These are phyloP conservation scores for Termitomyces sp. DNA, from an alignment of 768 basidiomycete genomes.

Conservation along the genomic window DNA sequence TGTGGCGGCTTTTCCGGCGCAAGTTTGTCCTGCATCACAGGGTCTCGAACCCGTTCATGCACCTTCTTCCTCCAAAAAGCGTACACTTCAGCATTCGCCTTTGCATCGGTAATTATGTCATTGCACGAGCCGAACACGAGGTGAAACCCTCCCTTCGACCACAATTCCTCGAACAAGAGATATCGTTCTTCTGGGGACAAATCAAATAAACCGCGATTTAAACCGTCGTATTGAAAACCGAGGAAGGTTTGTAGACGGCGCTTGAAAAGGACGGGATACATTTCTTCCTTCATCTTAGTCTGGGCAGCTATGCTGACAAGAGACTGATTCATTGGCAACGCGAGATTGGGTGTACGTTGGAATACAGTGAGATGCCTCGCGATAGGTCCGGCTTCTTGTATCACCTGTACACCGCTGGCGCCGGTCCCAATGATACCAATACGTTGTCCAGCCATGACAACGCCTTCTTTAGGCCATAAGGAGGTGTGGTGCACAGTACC, in stretches of 20 bases:
- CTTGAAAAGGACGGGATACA: neutral
- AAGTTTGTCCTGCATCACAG: slow-evolving; percentile 13
- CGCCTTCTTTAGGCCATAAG: slow-evolving; percentile 17
- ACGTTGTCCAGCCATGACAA: slow-evolving; percentile 18
- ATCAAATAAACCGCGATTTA: slow-evolving; percentile 8
- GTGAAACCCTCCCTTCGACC: slow-evolving; percentile 6
- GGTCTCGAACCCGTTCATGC: slow-evolving; percentile 2
- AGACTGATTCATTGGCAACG: slow-evolving; percentile 17
- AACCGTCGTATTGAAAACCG: slow-evolving; percentile 11
- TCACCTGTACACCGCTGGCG: slow-evolving; percentile 20
- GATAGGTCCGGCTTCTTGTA: slow-evolving; percentile 17
- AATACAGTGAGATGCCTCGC: slow-evolving; percentile 20
- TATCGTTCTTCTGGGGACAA: slow-evolving; percentile 16
- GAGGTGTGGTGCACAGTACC: slow-evolving; percentile 16
- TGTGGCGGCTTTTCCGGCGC: slow-evolving; percentile 11
- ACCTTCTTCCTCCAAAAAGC: neutral
- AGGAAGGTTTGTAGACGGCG: slow-evolving; percentile 15
- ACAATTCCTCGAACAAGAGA: slow-evolving; percentile 12
- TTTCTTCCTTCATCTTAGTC: slow-evolving; percentile 12
- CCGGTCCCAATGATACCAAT: slow-evolving; percentile 14
- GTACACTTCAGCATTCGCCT: slow-evolving; percentile 17
- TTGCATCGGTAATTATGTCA: slow-evolving; percentile 11
- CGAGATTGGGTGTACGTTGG: slow-evolving; percentile 22
- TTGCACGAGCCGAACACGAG: slow-evolving; percentile 13
- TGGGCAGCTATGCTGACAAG: slow-evolving; percentile 11